Evolutionary conservation across 495 filamentous ascomycete species (phyloP).

Genomic region (Talaromyces stipitatus): DNA sequence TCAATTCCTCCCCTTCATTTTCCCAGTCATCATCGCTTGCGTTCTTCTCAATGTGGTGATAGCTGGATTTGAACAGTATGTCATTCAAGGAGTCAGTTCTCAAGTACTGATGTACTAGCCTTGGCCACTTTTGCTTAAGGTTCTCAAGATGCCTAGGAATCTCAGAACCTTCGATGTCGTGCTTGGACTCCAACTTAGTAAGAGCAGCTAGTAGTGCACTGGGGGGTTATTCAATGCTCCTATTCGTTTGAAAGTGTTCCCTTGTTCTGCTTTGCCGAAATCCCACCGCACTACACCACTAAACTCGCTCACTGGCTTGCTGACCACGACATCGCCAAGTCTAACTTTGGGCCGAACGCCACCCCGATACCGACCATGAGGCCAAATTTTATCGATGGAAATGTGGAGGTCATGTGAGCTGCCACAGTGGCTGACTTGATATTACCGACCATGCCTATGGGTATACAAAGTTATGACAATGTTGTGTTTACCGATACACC

Average conservation of each 20-base stretch:
- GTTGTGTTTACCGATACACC: too few relatives aligned
- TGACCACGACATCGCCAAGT: conserved; percentile 20
- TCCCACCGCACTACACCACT: conserved; percentile 20
- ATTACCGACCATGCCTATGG: too few relatives aligned
- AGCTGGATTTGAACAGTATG: background rate
- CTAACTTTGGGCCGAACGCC: conserved; percentile 24
- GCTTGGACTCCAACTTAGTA: conserved; percentile 6
- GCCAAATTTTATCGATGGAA: too few relatives aligned
- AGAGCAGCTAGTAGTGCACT: conserved; percentile 12
- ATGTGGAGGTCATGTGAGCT: too few relatives aligned
- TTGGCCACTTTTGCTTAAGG: conserved; percentile 14
- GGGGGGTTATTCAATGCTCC: conserved; percentile 23
- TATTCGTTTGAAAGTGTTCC: too few relatives aligned
- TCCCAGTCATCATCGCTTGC: too few relatives aligned
- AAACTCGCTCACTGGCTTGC: conserved; percentile 8
- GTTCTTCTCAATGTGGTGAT: conserved; percentile 6
- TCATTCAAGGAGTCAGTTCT: conserved; percentile 9
- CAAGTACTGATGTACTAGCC: conserved; percentile 10
- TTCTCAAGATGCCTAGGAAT: conserved; percentile 15
- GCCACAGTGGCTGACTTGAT: too few relatives aligned
- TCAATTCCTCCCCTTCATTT: conserved; percentile 1
- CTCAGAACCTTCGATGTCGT: conserved; percentile 8
- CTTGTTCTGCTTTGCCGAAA: conserved; percentile 13
- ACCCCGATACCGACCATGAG: conserved; percentile 46
- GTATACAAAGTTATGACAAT: too few relatives aligned